phyloP scores from a whole-genome alignment of 257 asterid genomes.

The Nyctanthes arbortristis region DNA sequence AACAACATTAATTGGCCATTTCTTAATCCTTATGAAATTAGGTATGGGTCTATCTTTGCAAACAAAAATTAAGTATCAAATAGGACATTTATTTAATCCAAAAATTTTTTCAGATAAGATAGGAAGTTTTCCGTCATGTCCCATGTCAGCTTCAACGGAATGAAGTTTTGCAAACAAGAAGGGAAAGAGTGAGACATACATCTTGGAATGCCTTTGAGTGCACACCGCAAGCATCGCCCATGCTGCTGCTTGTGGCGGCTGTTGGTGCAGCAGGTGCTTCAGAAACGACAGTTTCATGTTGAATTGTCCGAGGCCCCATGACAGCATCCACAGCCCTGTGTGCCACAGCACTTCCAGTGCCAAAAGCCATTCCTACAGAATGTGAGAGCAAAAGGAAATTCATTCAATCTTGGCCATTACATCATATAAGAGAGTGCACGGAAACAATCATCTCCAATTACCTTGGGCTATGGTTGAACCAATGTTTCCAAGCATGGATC shows the following conservation, averaged over 20 bases:
- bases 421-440: neutral
- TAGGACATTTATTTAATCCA: neutral
- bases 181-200: constrained; percentile 38
- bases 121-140: neutral
- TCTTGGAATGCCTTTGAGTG: constrained; percentile 78
- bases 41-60: no score
- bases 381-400: neutral
- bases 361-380: constrained; percentile 62
- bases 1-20: no score
- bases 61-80: no score
- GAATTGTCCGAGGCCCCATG: constrained; percentile 76
- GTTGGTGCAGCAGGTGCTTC: constrained; percentile 46
- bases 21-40: no score
- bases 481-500: constrained; percentile 52
- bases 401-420: neutral
- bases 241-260: constrained; percentile 31
- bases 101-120: neutral
- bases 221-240: constrained; percentile 56
- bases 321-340: constrained; percentile 79
- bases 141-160: neutral
- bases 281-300: constrained; percentile 63
- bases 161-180: neutral
- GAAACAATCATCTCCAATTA: neutral
- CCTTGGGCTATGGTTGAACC: constrained; percentile 81
- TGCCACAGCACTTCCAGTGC: constrained; percentile 72